Conservation (phyloP, 2,329 filamentous ascomycete species). For the Sclerotinia glacialis region DNA sequence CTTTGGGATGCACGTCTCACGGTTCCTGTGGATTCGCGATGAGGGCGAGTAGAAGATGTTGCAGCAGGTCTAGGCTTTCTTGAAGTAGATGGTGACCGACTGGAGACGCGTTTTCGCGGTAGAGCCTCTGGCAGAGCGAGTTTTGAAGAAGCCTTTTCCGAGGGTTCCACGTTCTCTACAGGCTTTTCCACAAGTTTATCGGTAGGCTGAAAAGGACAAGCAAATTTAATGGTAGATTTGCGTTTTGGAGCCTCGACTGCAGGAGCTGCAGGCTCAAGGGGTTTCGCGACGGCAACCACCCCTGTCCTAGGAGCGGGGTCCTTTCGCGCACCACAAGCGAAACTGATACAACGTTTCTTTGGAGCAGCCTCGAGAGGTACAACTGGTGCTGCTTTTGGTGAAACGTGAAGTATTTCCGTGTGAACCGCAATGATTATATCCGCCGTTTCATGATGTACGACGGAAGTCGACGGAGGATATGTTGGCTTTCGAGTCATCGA, state of each 20-base stretch:
- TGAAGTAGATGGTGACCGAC: constrained; percentile 35
- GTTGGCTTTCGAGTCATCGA: constrained; percentile 31
- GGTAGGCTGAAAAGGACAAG: constrained; percentile 57
- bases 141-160: neutral
- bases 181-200: constrained; percentile 35
- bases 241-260: constrained; percentile 47
- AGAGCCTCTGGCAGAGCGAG: constrained; percentile 24
- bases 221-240: constrained; percentile 69
- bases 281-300: constrained; percentile 40
- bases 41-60: constrained; percentile 23
- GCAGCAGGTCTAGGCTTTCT: constrained; percentile 33
- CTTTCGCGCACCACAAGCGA: constrained; percentile 72
- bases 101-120: constrained; percentile 27
- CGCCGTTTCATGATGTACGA: constrained; percentile 21
- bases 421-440: constrained; percentile 22
- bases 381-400: constrained; percentile 47
- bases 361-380: constrained; percentile 58
- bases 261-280: constrained; percentile 24
- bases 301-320: constrained; percentile 43
- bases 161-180: constrained; percentile 5
- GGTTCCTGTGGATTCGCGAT: constrained; percentile 33
- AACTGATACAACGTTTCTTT: constrained; percentile 87
- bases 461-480: constrained; percentile 23
- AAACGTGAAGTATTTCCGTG: constrained; percentile 29
- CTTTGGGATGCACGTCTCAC: constrained; percentile 43